Base-by-base conservation (phyloP, 164 flowering plant genomes). In the Tetracentron sinense region DNA sequence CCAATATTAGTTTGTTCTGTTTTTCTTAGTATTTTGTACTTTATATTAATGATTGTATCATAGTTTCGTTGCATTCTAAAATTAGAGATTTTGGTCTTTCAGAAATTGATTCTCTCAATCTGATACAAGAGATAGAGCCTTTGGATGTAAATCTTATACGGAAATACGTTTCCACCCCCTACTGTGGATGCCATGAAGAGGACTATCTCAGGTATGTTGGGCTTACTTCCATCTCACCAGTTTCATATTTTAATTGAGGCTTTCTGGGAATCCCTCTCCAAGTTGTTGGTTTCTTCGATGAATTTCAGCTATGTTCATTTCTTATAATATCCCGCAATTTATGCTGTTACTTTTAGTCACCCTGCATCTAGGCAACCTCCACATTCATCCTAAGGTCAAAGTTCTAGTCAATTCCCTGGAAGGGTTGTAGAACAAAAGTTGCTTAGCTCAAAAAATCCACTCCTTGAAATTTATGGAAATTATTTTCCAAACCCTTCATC, bases 101-200 rank as follows among this genome's bases (percentile, higher is more conserved):
- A 87, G 96, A 85, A 78, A 70, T 83, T 85, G 23, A 72, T 69
- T 20, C 82, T 90, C 26, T 70, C 77, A 23, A 71, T 70, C 66
- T 84, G 74, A 77, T 90, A 63, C 94, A 78, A 70, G 96, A 87
- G 67, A 83, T 90, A 67, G 96, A 90, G 62, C 96, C 96, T 4
- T 67, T 90, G 70, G 92, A 90, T 70, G 88, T 90, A 66, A 84
- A 86, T 64, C 66, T 87, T 22, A 86, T 90, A 48, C 94, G 87
- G 64, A 90, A 87, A 71, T 90, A 90, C 73, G 92, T 84, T n/a
- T 64, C 82, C 94, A 19, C 76, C 78, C 1, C 82, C 84, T 0
- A 90, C 96, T 0, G 74, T 87, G 33, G 96, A 87, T 83, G 96
- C 96, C 47, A 86, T 90, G 86, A 90, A 90, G 68, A 78, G 94